Conservation (phyloP, 2,329 filamentous ascomycete genomes). For the Curvularia lunata region DNA sequence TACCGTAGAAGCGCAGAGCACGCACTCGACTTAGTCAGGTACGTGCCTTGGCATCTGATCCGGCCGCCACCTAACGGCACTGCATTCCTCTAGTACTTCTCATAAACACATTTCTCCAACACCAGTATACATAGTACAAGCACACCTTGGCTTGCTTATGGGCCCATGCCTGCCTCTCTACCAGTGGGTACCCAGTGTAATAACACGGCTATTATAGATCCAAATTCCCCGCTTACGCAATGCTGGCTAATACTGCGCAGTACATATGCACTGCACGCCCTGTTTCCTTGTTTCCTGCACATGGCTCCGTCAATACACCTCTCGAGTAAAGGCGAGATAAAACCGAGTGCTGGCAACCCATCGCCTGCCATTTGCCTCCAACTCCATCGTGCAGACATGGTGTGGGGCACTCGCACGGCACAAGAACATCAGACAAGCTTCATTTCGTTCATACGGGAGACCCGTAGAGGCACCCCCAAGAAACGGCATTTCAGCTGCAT, state of each 20-base stretch:
- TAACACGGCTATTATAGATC: conserved; percentile 16
- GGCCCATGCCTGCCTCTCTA: neutral
- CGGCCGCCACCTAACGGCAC: neutral
- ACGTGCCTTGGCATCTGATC: neutral
- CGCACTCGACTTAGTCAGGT: neutral
- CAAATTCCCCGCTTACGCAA: neutral
- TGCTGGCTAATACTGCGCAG: conserved; percentile 1
- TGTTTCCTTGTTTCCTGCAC: conserved; percentile 13
- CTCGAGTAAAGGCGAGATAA: neutral
- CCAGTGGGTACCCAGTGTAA: conserved; percentile 11
- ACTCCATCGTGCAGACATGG: neutral
- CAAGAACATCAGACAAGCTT: conserved; percentile 1
- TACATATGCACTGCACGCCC: conserved; percentile 4
- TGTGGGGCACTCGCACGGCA: neutral
- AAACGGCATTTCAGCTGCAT: conserved; percentile 4
- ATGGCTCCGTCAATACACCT: neutral
- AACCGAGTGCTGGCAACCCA: neutral
- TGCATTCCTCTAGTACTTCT: neutral
- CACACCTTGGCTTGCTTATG: neutral
- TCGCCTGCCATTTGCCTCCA: neutral
- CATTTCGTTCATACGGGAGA: neutral
- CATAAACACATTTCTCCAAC: neutral
- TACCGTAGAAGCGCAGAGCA: neutral
- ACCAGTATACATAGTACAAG: neutral
- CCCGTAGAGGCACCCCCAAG: conserved; percentile 2